Conservation (phyloP, 306 rosid genomes). For the Begonia loranthoides region DNA sequence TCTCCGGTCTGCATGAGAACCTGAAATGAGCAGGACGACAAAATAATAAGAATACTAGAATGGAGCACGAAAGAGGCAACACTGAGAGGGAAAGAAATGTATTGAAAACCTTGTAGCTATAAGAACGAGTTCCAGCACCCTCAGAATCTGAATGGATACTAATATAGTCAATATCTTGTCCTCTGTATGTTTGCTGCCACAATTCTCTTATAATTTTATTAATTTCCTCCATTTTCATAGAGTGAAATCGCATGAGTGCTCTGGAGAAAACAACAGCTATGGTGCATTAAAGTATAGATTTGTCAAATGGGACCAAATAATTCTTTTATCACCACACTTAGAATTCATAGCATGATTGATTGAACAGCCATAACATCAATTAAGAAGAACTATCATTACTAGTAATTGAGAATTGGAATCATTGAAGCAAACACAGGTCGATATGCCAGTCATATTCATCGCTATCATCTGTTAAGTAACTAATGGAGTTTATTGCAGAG, state of each 20-base stretch:
- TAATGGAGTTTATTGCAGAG: no score
- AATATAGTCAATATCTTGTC: conserved; percentile 89
- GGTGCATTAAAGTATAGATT: no score
- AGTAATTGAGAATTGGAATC: no score
- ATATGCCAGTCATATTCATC: no score
- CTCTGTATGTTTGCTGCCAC: conserved; percentile 98
- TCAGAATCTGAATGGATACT: conserved; percentile 90
- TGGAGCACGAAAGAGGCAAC: conserved; percentile 4
- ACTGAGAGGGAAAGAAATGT: conserved; percentile 2
- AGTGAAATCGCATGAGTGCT: conserved; percentile 92
- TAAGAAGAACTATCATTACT: no score
- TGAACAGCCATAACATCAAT: no score
- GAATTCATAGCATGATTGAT: no score
- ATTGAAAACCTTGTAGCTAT: conserved; percentile 69
- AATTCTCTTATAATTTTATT: conserved; percentile 89
- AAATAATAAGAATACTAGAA: conserved; percentile 1
- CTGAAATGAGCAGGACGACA: conserved; percentile 26
- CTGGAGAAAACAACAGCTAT: conserved; percentile 27
- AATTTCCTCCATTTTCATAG: conserved; percentile 98
- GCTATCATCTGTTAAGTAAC: no score
- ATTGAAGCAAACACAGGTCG: no score
- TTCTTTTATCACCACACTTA: no score
- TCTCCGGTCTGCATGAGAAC: conserved; percentile 98
- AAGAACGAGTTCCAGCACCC: conserved; percentile 95
- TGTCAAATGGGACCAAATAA: no score